Conservation (phyloP, 345 rosid species). For the Aquilaria sinensis region DNA sequence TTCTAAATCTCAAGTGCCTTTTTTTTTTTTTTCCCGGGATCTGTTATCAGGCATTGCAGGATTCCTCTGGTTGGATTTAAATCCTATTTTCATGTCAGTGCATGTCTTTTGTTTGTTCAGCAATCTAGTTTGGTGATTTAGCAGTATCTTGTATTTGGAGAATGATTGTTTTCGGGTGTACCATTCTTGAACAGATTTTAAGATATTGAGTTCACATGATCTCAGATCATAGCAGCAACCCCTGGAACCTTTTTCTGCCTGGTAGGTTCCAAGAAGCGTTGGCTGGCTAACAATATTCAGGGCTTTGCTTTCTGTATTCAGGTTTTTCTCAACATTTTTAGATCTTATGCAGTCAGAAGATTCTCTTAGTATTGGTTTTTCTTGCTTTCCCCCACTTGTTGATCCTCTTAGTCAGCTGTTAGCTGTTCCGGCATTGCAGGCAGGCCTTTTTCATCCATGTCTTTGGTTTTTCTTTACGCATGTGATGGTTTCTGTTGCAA, state of each 20-base stretch:
- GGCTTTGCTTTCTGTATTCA: conserved; percentile 98
- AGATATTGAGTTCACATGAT: conserved; percentile 85
- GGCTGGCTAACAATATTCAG: conserved; percentile 91
- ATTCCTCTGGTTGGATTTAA: too few species aligned
- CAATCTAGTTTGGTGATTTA: too few species aligned
- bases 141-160: conserved; percentile 26
- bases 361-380: background rate
- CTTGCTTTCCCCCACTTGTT: background rate
- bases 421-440: conserved; percentile 34
- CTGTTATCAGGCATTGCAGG: too few species aligned
- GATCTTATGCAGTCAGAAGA: too few species aligned
- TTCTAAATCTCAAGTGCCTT: too few species aligned
- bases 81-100: too few species aligned
- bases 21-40: too few species aligned
- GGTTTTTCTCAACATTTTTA: conserved; percentile 31
- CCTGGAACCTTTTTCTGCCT: conserved; percentile 96
- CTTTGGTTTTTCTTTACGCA: conserved; percentile 99
- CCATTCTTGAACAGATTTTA: conserved; percentile 72
- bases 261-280: conserved; percentile 98
- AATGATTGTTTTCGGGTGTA: conserved; percentile 27
- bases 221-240: conserved; percentile 87
- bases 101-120: too few species aligned
- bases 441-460: conserved; percentile 96
- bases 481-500: conserved; percentile 98
- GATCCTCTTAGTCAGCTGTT: conserved; percentile 4